Conservation (phyloP, 768 basidiomycete genomes). For the Mycena albidolilacea region DNA sequence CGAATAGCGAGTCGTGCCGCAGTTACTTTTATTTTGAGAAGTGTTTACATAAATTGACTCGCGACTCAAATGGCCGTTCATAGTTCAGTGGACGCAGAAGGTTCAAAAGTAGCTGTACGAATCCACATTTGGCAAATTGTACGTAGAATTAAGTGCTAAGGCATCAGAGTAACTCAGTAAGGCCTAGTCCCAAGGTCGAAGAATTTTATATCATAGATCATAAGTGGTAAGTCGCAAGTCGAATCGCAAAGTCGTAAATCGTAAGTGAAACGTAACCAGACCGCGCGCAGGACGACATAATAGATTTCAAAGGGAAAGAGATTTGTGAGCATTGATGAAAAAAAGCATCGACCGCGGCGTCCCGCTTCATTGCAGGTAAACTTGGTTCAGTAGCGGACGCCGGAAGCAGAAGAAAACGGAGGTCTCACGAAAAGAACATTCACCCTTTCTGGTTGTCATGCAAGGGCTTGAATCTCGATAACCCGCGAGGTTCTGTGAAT, state of each 20-base stretch:
- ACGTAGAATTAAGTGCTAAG: too few relatives aligned
- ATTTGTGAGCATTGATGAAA: neutral
- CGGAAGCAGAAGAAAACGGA: neutral
- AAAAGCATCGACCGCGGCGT: neutral
- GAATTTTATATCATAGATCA: too few relatives aligned
- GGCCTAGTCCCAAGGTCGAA: too few relatives aligned
- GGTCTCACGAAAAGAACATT: constrained; percentile 55
- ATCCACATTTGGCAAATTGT: too few relatives aligned
- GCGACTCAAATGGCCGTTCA: too few relatives aligned
- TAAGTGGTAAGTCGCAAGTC: neutral
- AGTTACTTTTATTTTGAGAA: too few relatives aligned
- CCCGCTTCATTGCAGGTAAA: neutral
- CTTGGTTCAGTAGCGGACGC: neutral
- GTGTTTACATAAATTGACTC: too few relatives aligned
- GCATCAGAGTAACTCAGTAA: too few relatives aligned
- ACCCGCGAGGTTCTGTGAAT: constrained; percentile 56
- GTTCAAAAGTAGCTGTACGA: too few relatives aligned
- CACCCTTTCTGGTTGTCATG: constrained; percentile 51
- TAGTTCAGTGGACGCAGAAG: too few relatives aligned
- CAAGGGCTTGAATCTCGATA: constrained; percentile 69
- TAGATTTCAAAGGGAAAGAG: neutral
- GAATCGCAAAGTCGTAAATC: neutral
- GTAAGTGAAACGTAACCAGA: neutral
- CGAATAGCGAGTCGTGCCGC: too few relatives aligned
- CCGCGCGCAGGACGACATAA: neutral